Evolutionary conservation across 2,329 filamentous ascomycete species (phyloP).

Genomic region (Penicillium crustosum): DNA sequence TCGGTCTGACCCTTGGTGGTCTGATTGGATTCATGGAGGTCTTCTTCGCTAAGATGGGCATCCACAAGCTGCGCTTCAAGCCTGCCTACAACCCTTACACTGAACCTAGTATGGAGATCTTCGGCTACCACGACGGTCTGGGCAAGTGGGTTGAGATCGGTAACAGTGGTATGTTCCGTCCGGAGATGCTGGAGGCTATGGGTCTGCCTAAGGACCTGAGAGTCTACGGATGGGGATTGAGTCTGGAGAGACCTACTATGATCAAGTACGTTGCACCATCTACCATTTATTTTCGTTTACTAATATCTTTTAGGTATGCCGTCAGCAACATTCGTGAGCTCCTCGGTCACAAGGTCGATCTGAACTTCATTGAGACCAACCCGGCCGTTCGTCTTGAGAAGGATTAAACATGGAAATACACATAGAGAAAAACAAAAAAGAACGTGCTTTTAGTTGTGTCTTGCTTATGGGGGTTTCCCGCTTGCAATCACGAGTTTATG

Average conservation of each 20-base stretch:
- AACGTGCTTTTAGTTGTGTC: conserved; percentile 19
- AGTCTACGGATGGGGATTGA: conserved; percentile 92
- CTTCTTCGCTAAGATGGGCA: conserved; percentile 96
- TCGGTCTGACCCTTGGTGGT: conserved; percentile 85
- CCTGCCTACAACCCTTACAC: conserved; percentile 95
- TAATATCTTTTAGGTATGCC: conserved; percentile 52
- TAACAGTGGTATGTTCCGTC: conserved; percentile 97
- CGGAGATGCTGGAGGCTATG: conserved; percentile 96
- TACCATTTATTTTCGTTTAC: background rate
- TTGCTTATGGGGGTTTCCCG: conserved; percentile 13
- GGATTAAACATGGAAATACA: conserved; percentile 53
- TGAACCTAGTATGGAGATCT: conserved; percentile 97
- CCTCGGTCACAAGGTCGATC: conserved; percentile 91
- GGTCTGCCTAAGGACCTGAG: conserved; percentile 86
- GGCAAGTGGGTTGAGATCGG: conserved; percentile 95
- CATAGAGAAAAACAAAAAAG: conserved; percentile 9
- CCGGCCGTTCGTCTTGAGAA: conserved; percentile 88
- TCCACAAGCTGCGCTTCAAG: conserved; percentile 86
- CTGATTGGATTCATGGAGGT: conserved; percentile 92
- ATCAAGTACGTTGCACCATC: conserved; percentile 68
- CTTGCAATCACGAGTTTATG: conserved; percentile 26
- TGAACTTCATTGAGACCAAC: conserved; percentile 88
- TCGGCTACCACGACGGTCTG: conserved; percentile 87
- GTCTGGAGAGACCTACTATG: conserved; percentile 93
- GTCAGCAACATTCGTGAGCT: conserved; percentile 90